These are phyloP conservation scores for Cryptococcus amylolentus DNA, from an alignment of 1,284 basidiomycete species.

Conservation along the genomic window DNA sequence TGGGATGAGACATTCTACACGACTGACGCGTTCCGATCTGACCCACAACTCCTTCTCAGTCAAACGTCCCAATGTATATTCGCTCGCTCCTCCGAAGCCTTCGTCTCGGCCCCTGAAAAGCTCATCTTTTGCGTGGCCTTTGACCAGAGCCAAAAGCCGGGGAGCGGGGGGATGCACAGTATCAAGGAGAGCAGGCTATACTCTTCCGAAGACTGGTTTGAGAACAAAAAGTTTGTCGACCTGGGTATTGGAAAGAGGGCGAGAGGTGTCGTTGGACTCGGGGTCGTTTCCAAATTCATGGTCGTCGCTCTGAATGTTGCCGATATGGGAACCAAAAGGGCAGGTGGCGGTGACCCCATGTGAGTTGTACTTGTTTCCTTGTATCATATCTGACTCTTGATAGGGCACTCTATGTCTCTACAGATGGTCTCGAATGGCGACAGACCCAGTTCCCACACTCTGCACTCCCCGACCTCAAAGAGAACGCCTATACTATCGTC, in stretches of 20 bases:
- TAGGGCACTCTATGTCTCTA: conserved; percentile 72
- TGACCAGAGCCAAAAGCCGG: conserved; percentile 58
- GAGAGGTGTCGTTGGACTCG: conserved; percentile 78
- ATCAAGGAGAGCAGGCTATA: conserved; percentile 68
- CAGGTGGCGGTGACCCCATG: conserved; percentile 60
- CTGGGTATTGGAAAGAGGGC: conserved; percentile 76
- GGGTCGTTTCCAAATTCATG: conserved; percentile 84
- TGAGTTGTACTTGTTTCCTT: conserved; percentile 15
- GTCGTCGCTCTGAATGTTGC: conserved; percentile 72
- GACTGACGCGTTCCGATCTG: conserved; percentile 67
- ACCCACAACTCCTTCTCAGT: conserved; percentile 59
- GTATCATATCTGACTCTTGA: not conserved
- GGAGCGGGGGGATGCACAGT: conserved; percentile 50
- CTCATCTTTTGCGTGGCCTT: conserved; percentile 83
- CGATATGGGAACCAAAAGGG: conserved; percentile 19
- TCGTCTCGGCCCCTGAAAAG: conserved; percentile 67
- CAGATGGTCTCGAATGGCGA: conserved; percentile 72
- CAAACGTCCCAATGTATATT: conserved; percentile 78
- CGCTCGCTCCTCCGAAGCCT: conserved; percentile 74
- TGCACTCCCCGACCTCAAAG: conserved; percentile 38
- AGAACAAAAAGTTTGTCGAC: conserved; percentile 63
- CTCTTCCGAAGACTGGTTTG: conserved; percentile 78
- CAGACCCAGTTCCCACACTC: conserved; percentile 50
- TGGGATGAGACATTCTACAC: conserved; percentile 88
- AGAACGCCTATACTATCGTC: conserved; percentile 82